Base-by-base conservation (phyloP, 2,329 filamentous ascomycete genomes). In the Magnaporthiopsis incrustans region DNA sequence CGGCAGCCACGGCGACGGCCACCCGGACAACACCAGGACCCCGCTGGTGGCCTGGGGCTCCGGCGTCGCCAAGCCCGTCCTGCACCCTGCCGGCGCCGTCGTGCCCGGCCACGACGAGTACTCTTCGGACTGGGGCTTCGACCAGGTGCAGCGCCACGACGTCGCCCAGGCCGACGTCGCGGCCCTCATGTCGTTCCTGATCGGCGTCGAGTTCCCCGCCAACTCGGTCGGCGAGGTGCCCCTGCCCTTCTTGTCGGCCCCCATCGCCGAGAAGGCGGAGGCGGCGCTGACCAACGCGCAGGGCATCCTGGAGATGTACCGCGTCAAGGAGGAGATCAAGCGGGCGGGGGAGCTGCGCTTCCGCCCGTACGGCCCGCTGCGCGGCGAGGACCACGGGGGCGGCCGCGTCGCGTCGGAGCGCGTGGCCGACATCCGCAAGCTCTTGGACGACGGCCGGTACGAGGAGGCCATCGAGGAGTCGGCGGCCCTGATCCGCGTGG, bases 1-100 rank as follows among this genome's bases (percentile, higher is more conserved):
- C 89, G 95, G 96, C n/a, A 98, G 93, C 70, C 96, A 99, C 74
- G 96, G 96, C 53, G 95, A 99, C 74, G 95, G 95, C 10, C 93
- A 99, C 76, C 95, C 95, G 0, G 91, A 99, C 75, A 99, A 98
- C 71, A 99, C 95, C 3, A 86, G 95, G 62, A 99, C 95, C 0
- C 95, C 95, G 0, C 79, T 99, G 38, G 91, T 99, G 69, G 88
- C 85, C 3, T 99, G 95, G 95, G 95, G 95, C 14, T 92, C 95
- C 63, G 95, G 95, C 11, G 85, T 98, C 56, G 92, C 92, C 3
- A 83, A 84, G 67, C 95, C 95, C 1, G 78, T 87, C 61, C 77
- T 85, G 2, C 79, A 81, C 38, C 73, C 79, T 3, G 81, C 81
- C 1, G 63, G 38, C 11, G 73, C 74, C 3, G 75, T 84, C 67